Evolutionary conservation across 2,329 filamentous ascomycete genomes (phyloP).

Genomic region (Pseudogymnoascus sp.): DNA sequence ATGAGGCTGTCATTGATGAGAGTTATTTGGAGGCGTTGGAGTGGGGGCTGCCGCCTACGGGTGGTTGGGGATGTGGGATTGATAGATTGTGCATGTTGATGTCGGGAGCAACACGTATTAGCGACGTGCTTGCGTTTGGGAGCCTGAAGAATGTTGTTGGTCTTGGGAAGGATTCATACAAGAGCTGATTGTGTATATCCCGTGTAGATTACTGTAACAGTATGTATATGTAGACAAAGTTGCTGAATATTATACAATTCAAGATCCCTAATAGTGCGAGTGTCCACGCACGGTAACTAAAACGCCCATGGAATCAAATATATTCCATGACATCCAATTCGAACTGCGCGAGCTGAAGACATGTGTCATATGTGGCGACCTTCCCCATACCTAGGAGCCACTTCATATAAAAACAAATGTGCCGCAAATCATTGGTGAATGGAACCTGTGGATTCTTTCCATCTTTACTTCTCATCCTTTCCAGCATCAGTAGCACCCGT

Average conservation of each 20-base stretch:
- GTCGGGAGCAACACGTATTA: constrained; percentile 68
- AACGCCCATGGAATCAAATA: not conserved
- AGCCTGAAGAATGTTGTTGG: constrained; percentile 64
- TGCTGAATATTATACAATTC: not conserved
- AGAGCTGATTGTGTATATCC: not conserved
- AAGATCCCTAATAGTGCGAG: not conserved
- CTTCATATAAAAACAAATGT: not conserved
- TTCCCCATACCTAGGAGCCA: not conserved
- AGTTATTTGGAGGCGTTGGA: constrained; percentile 79
- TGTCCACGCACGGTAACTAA: not conserved
- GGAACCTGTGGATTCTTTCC: not conserved
- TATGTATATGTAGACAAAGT: not conserved
- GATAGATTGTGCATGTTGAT: constrained; percentile 91
- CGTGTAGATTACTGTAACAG: not conserved
- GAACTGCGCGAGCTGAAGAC: not conserved
- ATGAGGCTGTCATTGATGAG: constrained; percentile 41
- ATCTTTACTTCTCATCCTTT: not conserved
- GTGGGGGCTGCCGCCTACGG: constrained; percentile 88
- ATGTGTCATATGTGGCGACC: not conserved
- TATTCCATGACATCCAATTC: not conserved
- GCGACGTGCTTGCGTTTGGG: constrained; percentile 83
- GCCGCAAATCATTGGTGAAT: not conserved
- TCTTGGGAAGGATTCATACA: constrained; percentile 24
- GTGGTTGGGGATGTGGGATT: constrained; percentile 91
- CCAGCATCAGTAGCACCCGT: not conserved